Conservation (phyloP, 2,329 filamentous ascomycete species). For the Graphilbum sp. region DNA sequence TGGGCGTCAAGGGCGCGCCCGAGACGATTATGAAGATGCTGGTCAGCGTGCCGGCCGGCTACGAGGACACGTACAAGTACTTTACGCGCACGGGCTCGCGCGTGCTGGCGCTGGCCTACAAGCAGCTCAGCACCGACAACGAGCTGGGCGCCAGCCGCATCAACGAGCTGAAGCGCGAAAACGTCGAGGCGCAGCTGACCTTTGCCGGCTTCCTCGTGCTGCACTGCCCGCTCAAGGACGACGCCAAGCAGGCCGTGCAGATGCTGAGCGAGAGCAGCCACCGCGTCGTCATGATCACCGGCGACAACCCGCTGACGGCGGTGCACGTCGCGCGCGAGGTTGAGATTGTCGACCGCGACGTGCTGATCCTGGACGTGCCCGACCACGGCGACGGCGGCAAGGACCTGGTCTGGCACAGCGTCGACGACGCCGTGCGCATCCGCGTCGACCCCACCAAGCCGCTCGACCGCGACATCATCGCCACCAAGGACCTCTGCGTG, state of each 20-base stretch:
- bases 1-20: constrained; percentile 88
- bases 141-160: constrained; percentile 74
- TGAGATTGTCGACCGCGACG: constrained; percentile 92
- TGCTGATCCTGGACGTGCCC: constrained; percentile 85
- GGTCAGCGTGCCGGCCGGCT: constrained; percentile 62
- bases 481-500: constrained; percentile 81
- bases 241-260: constrained; percentile 81
- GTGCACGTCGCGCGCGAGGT: constrained; percentile 91
- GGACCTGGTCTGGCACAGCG: constrained; percentile 81
- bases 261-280: constrained; percentile 99
- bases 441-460: constrained; percentile 70
- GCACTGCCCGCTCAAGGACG: constrained; percentile 90
- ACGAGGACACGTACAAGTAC: constrained; percentile 97
- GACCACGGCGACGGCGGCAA: constrained; percentile 71
- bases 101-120: constrained; percentile 86
- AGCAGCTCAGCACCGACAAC: constrained; percentile 65
- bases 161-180: constrained; percentile 87
- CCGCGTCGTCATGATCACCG: constrained; percentile 97
- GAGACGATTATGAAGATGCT: constrained; percentile 96
- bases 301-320: constrained; percentile 91
- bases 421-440: constrained; percentile 78
- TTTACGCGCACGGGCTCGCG: constrained; percentile 92
- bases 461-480: constrained; percentile 65
- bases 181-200: constrained; percentile 66
- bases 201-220: constrained; percentile 95